These are phyloP conservation scores for Aegilops longissima DNA, from an alignment of 176 grass and related monocot genomes.

Conservation along the genomic window DNA sequence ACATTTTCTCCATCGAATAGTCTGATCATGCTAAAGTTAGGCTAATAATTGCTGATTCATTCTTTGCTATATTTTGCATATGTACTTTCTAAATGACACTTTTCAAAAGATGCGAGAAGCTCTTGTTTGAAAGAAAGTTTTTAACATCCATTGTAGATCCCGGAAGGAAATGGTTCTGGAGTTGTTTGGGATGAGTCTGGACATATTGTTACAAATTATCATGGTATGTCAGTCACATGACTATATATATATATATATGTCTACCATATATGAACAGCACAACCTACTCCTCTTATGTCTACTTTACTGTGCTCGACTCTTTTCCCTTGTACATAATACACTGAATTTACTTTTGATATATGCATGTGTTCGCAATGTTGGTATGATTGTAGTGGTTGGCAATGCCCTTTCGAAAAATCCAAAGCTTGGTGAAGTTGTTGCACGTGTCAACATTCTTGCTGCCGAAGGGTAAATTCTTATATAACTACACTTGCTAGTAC, in stretches of 20 bases:
- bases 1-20: not conserved
- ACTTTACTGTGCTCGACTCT: not conserved
- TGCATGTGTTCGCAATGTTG: constrained; percentile 6
- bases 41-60: not conserved
- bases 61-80: not conserved
- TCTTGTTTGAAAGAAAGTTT: constrained; percentile 34
- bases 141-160: constrained; percentile 58
- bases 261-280: constrained; percentile 16
- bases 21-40: constrained; percentile 19
- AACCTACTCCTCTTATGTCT: not conserved
- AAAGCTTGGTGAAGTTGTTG: constrained; percentile 79
- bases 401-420: constrained; percentile 91
- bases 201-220: constrained; percentile 96
- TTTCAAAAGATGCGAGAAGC: not conserved
- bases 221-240: constrained; percentile 61
- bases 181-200: constrained; percentile 91
- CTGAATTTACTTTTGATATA: constrained; percentile 12
- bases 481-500: constrained; percentile 4
- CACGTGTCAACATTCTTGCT: constrained; percentile 92
- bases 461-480: constrained; percentile 68
- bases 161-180: constrained; percentile 99
- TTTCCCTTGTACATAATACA: not conserved
- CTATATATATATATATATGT: not conserved
- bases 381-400: constrained; percentile 65
- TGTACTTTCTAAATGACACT: not conserved